Evolutionary conservation across 371 early-diverging fungal genomes (phyloP).

Genomic region (Mucor plumbeus): DNA sequence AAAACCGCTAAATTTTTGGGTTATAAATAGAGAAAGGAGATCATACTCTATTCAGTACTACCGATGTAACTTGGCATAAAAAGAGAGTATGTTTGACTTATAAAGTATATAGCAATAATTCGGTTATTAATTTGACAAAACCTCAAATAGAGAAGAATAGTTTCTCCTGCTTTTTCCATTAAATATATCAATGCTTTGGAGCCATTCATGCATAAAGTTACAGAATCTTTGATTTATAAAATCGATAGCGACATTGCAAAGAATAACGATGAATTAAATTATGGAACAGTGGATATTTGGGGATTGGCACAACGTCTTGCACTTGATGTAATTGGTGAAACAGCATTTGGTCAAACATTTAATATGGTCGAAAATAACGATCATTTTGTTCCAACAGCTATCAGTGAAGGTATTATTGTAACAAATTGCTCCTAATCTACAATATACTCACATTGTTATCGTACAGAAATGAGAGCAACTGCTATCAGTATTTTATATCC

Average conservation of each 20-base stretch:
- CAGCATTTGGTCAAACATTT: slow-evolving; percentile 57
- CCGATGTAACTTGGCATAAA: slow-evolving; percentile 37
- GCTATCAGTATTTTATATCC: slow-evolving; percentile 17
- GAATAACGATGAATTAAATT: not conserved
- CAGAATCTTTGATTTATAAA: slow-evolving; percentile 24
- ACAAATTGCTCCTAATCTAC: too few relatives aligned
- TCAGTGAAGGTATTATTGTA: not conserved
- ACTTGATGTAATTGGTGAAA: slow-evolving; percentile 56
- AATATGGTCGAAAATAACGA: slow-evolving; percentile 47
- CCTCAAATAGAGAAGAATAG: slow-evolving; percentile 36
- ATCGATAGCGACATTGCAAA: slow-evolving; percentile 23
- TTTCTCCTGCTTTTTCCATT: slow-evolving; percentile 53
- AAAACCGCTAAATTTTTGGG: not conserved
- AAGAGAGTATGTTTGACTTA: slow-evolving; percentile 26
- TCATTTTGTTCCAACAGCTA: slow-evolving; percentile 40
- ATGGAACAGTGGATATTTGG: slow-evolving; percentile 42
- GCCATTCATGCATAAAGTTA: slow-evolving; percentile 32
- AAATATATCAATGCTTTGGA: slow-evolving; percentile 48
- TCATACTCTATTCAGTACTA: slow-evolving; percentile 35
- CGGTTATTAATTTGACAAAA: not conserved
- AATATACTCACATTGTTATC: too few relatives aligned
- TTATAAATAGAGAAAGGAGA: slow-evolving; percentile 12
- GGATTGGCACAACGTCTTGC: slow-evolving; percentile 39
- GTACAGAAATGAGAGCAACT: slow-evolving; percentile 3
- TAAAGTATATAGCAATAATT: not conserved